phyloP scores from a whole-genome alignment of 2,329 filamentous ascomycete species.

The Lachnellula arida region DNA sequence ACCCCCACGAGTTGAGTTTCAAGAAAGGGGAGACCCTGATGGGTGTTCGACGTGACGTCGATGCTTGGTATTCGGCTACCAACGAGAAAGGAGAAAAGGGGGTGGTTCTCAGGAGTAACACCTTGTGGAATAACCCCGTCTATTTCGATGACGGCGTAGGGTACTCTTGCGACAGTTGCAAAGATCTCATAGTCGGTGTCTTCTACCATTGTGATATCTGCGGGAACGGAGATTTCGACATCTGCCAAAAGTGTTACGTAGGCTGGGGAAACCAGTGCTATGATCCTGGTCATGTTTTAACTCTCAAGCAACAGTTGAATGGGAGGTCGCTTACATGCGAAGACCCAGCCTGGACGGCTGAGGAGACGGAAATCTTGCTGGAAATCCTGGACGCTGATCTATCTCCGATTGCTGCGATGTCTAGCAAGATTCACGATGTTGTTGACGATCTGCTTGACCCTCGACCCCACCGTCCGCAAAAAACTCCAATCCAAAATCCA shows the following conservation, averaged over 20 bases:
- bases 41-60: background rate
- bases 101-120: background rate
- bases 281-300: background rate
- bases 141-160: background rate
- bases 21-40: background rate
- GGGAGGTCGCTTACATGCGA: background rate
- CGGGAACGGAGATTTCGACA: background rate
- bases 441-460: background rate
- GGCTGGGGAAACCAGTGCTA: background rate
- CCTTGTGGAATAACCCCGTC: background rate
- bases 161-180: background rate
- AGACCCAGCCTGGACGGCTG: background rate
- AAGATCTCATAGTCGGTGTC: background rate
- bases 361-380: background rate
- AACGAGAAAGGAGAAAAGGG: background rate
- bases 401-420: background rate
- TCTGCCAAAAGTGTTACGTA: background rate
- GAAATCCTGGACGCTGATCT: background rate
- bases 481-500: constrained; percentile 3
- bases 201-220: background rate
- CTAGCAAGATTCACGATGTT: background rate
- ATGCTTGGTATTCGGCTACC: background rate
- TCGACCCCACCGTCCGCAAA: constrained; percentile 3
- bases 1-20: background rate
- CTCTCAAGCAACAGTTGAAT: background rate